Percentiles rank a stretch among this genome's conserved stretches.
These are phyloP conservation scores for Puccinia triticina DNA, from an alignment of 1,284 basidiomycete species.

Conservation along the genomic window DNA sequence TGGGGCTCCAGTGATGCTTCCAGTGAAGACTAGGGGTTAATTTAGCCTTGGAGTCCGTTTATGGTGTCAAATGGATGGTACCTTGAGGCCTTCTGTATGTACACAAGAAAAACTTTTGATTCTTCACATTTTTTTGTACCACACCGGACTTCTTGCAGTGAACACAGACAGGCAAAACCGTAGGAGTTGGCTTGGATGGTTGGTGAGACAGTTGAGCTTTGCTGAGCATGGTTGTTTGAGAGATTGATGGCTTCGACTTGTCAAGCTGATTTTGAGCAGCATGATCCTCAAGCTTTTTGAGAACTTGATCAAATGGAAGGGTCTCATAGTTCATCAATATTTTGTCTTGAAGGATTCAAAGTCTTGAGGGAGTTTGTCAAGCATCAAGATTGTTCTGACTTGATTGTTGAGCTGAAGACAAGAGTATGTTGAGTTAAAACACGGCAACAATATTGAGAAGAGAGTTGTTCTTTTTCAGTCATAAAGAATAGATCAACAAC, in stretches of 20 bases:
- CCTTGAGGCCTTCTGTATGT: too few species aligned
- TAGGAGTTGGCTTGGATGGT: not conserved
- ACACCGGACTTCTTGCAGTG: conserved; percentile 7
- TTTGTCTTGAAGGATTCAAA: conserved; percentile 12
- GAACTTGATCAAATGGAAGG: not conserved
- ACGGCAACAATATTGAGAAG: not conserved
- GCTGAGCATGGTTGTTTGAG: too few species aligned
- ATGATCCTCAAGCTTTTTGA: not conserved
- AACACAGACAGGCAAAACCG: not conserved
- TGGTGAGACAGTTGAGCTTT: not conserved
- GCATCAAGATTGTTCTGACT: not conserved
- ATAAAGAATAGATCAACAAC: not conserved
- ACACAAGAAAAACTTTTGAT: too few species aligned
- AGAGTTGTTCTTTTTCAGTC: not conserved
- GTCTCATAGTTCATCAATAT: conserved; percentile 7
- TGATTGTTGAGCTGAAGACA: not conserved
- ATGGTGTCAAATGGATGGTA: too few species aligned
- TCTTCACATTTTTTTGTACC: too few species aligned
- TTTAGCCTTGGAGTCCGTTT: too few species aligned
- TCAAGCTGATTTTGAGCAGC: not conserved
- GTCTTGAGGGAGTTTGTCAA: not conserved
- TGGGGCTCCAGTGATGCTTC: too few species aligned
- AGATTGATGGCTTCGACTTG: not conserved
- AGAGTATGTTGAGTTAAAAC: not conserved
- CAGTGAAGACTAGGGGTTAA: too few species aligned